Base-by-base conservation (phyloP, 1,139 yeast genomes). In the Blastobotrys illinoisensis region DNA sequence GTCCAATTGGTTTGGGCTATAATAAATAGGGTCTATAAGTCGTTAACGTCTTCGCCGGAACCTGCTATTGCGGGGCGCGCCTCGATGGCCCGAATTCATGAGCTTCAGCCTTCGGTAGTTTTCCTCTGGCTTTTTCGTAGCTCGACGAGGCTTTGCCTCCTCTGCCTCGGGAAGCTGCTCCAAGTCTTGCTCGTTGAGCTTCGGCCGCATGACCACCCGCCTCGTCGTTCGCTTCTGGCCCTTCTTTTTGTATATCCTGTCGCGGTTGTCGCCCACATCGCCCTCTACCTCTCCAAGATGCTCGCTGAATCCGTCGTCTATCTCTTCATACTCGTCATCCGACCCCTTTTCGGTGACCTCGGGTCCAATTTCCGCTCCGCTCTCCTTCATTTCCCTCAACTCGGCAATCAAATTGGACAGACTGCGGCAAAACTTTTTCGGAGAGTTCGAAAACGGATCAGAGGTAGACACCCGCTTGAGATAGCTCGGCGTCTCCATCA, bases 181-280 rank as follows among this genome's bases (percentile, higher is more conserved):
- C 6, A 54, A 47, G 36, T 54, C 58, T 24, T 50, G 55, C 23
- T 54, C 54, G 47, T 54, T 53, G 3, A 67, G 64, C 9, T 75
- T 64, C 0, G 84, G 81, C 57, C 77, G 79, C 67, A 84, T 77
- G 56, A 79, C 80, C 66, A 80, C 82, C 55, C 85, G 74, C 60
- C 85, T 74, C 0, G 89, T 83, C 2, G 83, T 79, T 64, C 91
- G 72, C 71, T 85, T 85, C 51, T 80, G 85, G 72, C 69, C 74
- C 69, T 73, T 74, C 56, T 73, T 72, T 63, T 68, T 73, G 56
- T 61, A 63, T 48, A 55, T 62, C 61, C 32, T 56, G 59, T 3
- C 54, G 50, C 16, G 56, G 54, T 11, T 23, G 16, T 48, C 36
- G 5, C 16, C 47, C 58, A 5, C 44, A 3, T 51, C 61, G 7